Evolutionary conservation across 441 rosid species (phyloP), one percentile per base, ranked within the genome.

Genomic region (California macrophylla): DNA sequence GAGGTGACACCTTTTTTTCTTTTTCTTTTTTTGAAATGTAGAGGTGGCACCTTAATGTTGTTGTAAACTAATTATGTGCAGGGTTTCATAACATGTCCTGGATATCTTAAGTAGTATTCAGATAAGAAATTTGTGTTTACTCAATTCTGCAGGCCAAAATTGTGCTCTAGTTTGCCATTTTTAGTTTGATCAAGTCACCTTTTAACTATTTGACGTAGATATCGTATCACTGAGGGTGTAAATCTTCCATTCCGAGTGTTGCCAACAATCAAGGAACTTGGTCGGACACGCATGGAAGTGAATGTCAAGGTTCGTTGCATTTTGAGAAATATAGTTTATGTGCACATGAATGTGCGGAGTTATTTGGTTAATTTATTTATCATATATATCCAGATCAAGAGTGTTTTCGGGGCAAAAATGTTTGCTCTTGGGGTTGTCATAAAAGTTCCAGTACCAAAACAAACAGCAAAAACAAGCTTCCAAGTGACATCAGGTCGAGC

Each of bases 401-500:
- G 99, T 83, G 98, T 90, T 58, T 94, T 92, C 71, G 99, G 99
- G 77, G 91, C 98, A 58, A 94, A 94, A 85, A 94, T 92, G 99
- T 94, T 94, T 83, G 93, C 98, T 24, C 93, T 94, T 40, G 99
- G 99, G 40, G 99, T 92, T 30, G 93, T 94, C 63, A 88, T 94
- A 74, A 94, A 94, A 82, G 84, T 90, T 78, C 99, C 96, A 58
- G 99, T 94, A 47, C 98, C 98, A 23, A 94, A 94, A 78, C 98
- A 92, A 83, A 94, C 99, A 16, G 98, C 99, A 2, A 94, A 94
- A 74, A 87, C 98, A 64, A 94, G 84, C 82, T 94, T 92, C 87
- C 99, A 89, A 82, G 98, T 89, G 74, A 87, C 98, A 63, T 86
- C 93, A 3, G 98, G 99, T 75, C 87, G 90, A 64, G 99, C 97